Evolutionary conservation across 352 stramenopile genomes (phyloP).

Genomic region (Paralagenidium karlingii): DNA sequence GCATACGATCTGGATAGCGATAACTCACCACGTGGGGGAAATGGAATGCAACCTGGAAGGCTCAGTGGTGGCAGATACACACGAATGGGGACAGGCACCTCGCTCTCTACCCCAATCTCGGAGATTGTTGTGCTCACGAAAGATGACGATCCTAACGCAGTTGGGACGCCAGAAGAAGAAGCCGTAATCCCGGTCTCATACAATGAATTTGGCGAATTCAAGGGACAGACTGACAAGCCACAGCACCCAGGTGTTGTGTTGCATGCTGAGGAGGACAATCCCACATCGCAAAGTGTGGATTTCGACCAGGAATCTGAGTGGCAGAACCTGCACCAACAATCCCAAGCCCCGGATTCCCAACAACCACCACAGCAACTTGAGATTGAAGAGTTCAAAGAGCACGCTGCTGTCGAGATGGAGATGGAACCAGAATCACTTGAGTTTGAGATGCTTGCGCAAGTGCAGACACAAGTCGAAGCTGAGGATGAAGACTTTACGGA

Average conservation of each 20-base stretch:
- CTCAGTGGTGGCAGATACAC: constrained; percentile 8
- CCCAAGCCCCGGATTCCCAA: no score
- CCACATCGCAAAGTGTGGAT: neutral
- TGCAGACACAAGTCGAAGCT: no score
- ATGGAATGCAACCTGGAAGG: no score
- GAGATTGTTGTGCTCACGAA: constrained; percentile 33
- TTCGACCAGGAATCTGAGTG: neutral
- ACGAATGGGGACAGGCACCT: constrained; percentile 12
- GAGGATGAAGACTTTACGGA: no score
- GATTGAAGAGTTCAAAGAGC: no score
- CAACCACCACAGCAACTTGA: no score
- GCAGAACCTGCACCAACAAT: no score
- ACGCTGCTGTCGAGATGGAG: no score
- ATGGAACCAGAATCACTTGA: no score
- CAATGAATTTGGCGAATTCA: neutral
- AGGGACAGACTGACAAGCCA: neutral
- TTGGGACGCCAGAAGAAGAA: neutral
- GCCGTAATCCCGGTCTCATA: no score
- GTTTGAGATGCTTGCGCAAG: no score
- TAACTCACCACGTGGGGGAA: constrained; percentile 13
- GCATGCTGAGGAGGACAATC: neutral
- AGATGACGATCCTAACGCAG: constrained; percentile 6
- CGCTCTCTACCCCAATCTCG: constrained; percentile 10
- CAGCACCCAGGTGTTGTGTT: neutral
- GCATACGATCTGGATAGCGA: constrained; percentile 4